phyloP scores from a whole-genome alignment of 1,284 basidiomycete genomes.

The Porogramme epimiltina region DNA sequence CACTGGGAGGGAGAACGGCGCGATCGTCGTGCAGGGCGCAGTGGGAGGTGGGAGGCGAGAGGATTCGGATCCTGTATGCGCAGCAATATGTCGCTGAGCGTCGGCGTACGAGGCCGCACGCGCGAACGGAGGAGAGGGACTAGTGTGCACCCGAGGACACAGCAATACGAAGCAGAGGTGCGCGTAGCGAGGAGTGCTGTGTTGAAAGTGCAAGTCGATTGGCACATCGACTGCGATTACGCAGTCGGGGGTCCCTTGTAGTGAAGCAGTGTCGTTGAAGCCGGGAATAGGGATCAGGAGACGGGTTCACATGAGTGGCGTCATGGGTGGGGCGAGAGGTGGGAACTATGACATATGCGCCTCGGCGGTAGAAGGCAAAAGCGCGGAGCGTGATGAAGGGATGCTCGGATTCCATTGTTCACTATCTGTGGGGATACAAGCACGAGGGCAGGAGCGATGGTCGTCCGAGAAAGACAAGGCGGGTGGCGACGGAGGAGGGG shows the following conservation, averaged over 20 bases:
- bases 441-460: slow-evolving; percentile 7
- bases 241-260: background rate
- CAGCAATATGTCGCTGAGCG: slow-evolving; percentile 2
- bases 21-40: slow-evolving; percentile 9
- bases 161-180: too few species aligned
- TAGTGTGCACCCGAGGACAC: too few species aligned
- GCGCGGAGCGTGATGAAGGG: slow-evolving; percentile 9
- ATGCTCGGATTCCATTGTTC: background rate
- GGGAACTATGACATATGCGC: slow-evolving; percentile 7
- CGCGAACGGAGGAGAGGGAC: background rate
- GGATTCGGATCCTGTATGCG: background rate
- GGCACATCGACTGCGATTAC: slow-evolving; percentile 6
- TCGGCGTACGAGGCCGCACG: slow-evolving; percentile 1
- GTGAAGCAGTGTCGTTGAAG: background rate
- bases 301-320: slow-evolving; percentile 2
- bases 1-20: background rate
- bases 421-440: slow-evolving; percentile 4
- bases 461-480: slow-evolving; percentile 6
- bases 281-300: slow-evolving; percentile 9
- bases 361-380: background rate
- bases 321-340: slow-evolving; percentile 9
- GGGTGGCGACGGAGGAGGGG: slow-evolving; percentile 1
- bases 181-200: slow-evolving; percentile 5
- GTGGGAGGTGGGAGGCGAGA: background rate
- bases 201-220: slow-evolving; percentile 5